Percentiles rank a stretch among this genome's conserved stretches.
phyloP scores from a whole-genome alignment of 495 filamentous ascomycete genomes.

The Neurospora sp. region DNA sequence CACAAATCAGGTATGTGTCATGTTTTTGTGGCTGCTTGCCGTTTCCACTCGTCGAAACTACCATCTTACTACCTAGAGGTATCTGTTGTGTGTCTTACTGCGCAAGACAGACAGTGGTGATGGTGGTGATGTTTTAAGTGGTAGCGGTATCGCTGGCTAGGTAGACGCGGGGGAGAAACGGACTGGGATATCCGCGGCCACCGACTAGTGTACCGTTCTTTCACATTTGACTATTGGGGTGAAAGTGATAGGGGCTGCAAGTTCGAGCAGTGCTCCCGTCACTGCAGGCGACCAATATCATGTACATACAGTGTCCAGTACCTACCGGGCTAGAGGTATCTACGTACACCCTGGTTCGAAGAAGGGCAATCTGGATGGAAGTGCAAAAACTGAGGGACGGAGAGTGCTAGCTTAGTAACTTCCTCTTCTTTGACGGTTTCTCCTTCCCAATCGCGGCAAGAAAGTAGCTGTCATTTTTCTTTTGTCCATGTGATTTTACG shows the following conservation, averaged over 20 bases:
- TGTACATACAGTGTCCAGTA: neutral
- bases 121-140: neutral
- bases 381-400: neutral
- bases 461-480: neutral
- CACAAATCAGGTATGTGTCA: neutral
- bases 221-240: neutral
- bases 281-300: neutral
- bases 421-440: neutral
- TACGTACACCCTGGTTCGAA: neutral
- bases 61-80: neutral
- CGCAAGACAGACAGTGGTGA: neutral
- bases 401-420: neutral
- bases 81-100: neutral
- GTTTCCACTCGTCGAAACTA: neutral
- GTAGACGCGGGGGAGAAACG: neutral
- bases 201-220: neutral
- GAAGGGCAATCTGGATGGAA: neutral
- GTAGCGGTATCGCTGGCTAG: neutral
- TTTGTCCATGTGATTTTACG: neutral
- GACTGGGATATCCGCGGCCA: neutral
- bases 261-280: neutral
- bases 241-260: neutral
- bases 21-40: neutral
- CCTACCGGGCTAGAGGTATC: neutral
- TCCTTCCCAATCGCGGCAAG: neutral